These are phyloP conservation scores for Pestalotiopsis sp. DNA, from an alignment of 2,329 filamentous ascomycete genomes.

Conservation along the genomic window DNA sequence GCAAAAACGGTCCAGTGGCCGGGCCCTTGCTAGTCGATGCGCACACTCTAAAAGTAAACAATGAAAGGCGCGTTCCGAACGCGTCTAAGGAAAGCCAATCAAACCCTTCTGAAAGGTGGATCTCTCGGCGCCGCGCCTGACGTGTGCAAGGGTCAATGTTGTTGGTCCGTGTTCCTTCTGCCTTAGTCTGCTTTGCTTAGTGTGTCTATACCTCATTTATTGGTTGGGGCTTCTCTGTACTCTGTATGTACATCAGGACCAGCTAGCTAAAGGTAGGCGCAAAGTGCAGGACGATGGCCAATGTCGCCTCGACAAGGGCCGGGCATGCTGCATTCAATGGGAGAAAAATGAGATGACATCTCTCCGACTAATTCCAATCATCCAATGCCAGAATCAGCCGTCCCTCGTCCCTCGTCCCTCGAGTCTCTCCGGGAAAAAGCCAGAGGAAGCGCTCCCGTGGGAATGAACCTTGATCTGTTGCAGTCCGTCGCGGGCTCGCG, in stretches of 20 bases:
- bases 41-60: constrained; percentile 13
- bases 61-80: constrained; percentile 9
- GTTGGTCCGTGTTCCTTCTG: background rate
- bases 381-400: background rate
- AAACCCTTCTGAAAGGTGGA: background rate
- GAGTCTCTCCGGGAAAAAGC: background rate
- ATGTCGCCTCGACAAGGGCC: background rate
- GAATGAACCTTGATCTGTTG: background rate
- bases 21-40: background rate
- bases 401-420: background rate
- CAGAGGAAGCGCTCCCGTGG: background rate
- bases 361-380: background rate
- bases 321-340: background rate
- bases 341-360: background rate
- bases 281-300: background rate
- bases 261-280: background rate
- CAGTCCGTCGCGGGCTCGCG: background rate
- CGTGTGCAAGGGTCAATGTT: background rate
- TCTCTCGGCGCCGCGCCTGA: background rate
- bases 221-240: background rate
- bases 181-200: background rate
- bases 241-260: background rate
- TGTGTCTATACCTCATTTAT: background rate
- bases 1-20: background rate
- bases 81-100: background rate